Percentiles rank a stretch among this genome's conserved stretches.
These are phyloP conservation scores for Davidsoniella eucalypti DNA, from an alignment of 2,329 filamentous ascomycete genomes.

Conservation along the genomic window DNA sequence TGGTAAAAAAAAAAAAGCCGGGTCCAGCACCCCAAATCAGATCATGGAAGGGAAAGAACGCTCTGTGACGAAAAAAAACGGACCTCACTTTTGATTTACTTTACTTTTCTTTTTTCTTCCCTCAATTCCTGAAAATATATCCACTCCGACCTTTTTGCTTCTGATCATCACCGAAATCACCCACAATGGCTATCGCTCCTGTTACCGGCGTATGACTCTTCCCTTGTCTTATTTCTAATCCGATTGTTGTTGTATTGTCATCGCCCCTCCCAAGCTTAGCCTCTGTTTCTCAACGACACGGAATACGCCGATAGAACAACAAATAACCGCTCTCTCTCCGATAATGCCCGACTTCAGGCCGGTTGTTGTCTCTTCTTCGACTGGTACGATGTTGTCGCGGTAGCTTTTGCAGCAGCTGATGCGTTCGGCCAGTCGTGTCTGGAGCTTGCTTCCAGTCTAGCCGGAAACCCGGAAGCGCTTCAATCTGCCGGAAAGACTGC, in stretches of 20 bases:
- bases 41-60: neutral
- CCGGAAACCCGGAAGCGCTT: no score
- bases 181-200: conserved; percentile 19
- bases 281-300: neutral
- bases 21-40: neutral
- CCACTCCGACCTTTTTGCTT: neutral
- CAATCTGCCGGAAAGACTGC: no score
- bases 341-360: neutral
- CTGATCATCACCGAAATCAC: no score
- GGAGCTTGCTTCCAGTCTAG: no score
- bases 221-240: conserved; percentile 13
- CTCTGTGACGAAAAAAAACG: neutral
- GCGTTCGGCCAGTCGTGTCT: no score
- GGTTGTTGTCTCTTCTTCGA: no score
- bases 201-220: conserved; percentile 40
- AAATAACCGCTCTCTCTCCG: neutral
- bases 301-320: no score
- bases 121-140: neutral
- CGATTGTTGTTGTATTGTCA: conserved; percentile 18
- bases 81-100: neutral
- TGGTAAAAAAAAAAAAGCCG: neutral
- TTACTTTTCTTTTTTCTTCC: neutral
- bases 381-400: no score
- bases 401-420: no score
- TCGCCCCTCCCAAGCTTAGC: neutral